These are phyloP conservation scores for Globisporangium nodosum DNA, from an alignment of 352 stramenopile species.

Conservation along the genomic window DNA sequence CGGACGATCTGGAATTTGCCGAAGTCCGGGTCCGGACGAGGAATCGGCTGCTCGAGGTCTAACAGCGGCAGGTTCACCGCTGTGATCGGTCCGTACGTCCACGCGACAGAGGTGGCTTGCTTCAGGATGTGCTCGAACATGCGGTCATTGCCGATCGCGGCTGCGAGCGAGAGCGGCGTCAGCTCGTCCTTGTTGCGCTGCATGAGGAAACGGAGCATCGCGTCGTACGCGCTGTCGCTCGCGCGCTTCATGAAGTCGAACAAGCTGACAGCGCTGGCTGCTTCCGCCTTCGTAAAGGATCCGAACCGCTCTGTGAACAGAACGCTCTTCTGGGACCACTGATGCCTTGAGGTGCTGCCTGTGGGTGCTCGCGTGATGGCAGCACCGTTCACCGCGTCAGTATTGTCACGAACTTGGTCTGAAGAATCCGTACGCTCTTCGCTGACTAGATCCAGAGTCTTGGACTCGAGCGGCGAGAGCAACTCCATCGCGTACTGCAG, in stretches of 20 bases:
- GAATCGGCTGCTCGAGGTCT: slow-evolving; percentile 46
- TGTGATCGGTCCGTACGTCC: slow-evolving; percentile 53
- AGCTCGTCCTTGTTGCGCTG: slow-evolving; percentile 49
- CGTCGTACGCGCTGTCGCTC: slow-evolving; percentile 21
- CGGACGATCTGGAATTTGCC: slow-evolving; percentile 20
- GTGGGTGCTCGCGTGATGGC: background rate
- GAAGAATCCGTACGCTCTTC: slow-evolving; percentile 10
- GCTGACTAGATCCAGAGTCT: slow-evolving; percentile 1
- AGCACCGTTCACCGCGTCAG: no score
- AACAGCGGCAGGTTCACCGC: slow-evolving; percentile 43
- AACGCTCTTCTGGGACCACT: no score
- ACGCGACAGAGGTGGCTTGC: slow-evolving; percentile 36
- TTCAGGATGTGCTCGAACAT: slow-evolving; percentile 63
- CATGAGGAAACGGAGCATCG: slow-evolving; percentile 33
- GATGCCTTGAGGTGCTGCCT: no score
- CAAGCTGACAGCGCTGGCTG: slow-evolving; percentile 3
- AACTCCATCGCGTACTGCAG: slow-evolving; percentile 39
- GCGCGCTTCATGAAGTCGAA: slow-evolving; percentile 30
- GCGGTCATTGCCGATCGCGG: slow-evolving; percentile 34
- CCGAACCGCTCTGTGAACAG: background rate
- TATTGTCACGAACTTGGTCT: background rate
- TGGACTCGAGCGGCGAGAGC: slow-evolving; percentile 12
- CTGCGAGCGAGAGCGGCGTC: slow-evolving; percentile 51
- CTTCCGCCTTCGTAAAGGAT: background rate
- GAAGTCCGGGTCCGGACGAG: slow-evolving; percentile 14